A percentile compares a stretch with the other conserved stretches of the same genome.
phyloP scores from a whole-genome alignment of 768 basidiomycete species.

The Suillus weaverae region DNA sequence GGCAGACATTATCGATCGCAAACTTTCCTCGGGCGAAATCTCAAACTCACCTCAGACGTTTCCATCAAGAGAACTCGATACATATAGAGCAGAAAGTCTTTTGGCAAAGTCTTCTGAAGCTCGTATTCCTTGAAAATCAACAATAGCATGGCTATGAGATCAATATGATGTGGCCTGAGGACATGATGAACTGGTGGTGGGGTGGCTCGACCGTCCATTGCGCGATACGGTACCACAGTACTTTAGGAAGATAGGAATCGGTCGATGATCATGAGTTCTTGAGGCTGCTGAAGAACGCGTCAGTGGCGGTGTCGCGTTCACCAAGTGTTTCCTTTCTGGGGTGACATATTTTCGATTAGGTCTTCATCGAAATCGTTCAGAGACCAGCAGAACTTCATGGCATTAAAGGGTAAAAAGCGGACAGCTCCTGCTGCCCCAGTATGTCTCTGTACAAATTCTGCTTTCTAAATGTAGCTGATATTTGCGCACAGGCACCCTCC shows the following conservation, averaged over 20 bases:
- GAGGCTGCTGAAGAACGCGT: background rate
- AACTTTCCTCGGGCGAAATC: background rate
- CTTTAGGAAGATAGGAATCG: background rate
- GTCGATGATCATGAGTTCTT: background rate
- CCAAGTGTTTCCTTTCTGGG: conserved; percentile 1
- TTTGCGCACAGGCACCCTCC: conserved; percentile 36
- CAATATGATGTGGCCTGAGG: conserved; percentile 76
- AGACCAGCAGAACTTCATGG: conserved; percentile 23
- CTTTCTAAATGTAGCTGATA: background rate
- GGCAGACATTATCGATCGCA: conserved; percentile 2
- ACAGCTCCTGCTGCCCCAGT: conserved; percentile 33
- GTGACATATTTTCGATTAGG: background rate
- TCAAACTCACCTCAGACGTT: conserved; percentile 57
- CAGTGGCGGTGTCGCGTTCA: conserved; percentile 5
- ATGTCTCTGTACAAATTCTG: background rate
- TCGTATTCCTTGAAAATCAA: conserved; percentile 62
- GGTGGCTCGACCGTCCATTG: conserved; percentile 33
- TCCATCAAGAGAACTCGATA: conserved; percentile 70
- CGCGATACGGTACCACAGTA: background rate
- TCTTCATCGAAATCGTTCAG: background rate
- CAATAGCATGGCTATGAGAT: conserved; percentile 61
- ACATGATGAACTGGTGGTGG: conserved; percentile 66
- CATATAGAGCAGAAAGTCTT: conserved; percentile 59
- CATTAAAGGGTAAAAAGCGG: conserved; percentile 33
- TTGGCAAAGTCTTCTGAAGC: conserved; percentile 48